These are phyloP conservation scores for Boehmeria nivea DNA, from an alignment of 306 rosid genomes.

Conservation along the genomic window DNA sequence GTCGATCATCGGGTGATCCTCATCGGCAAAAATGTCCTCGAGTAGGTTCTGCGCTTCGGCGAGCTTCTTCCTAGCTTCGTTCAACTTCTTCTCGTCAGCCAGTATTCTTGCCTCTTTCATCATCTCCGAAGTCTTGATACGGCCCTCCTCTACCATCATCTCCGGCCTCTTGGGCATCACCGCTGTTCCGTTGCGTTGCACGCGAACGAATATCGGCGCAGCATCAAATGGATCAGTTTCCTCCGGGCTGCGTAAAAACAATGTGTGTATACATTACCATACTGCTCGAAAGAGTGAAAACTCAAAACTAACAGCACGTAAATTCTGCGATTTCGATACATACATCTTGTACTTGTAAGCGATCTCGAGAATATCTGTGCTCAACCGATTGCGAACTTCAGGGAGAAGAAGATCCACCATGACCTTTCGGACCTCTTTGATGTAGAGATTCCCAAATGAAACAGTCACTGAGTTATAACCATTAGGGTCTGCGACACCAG, in stretches of 20 bases:
- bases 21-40: background rate
- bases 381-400: background rate
- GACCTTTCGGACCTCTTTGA: conserved; percentile 8
- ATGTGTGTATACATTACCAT: background rate
- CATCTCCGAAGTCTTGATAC: background rate
- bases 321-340: background rate
- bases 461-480: background rate
- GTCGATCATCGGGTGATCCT: background rate
- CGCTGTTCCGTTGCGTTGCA: background rate
- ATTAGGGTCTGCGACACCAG: no score
- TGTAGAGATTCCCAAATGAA: conserved; percentile 6
- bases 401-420: conserved; percentile 4
- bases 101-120: background rate
- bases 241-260: background rate
- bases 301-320: background rate
- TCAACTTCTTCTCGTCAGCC: background rate
- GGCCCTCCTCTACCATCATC: background rate
- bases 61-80: background rate
- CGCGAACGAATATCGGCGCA: background rate
- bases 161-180: background rate
- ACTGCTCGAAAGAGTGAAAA: background rate
- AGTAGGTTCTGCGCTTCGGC: background rate
- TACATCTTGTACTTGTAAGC: background rate
- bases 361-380: background rate
- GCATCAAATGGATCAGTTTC: background rate